Evolutionary conservation across 495 filamentous ascomycete species (phyloP).

Genomic region (Aspergillus saccharolyticus): DNA sequence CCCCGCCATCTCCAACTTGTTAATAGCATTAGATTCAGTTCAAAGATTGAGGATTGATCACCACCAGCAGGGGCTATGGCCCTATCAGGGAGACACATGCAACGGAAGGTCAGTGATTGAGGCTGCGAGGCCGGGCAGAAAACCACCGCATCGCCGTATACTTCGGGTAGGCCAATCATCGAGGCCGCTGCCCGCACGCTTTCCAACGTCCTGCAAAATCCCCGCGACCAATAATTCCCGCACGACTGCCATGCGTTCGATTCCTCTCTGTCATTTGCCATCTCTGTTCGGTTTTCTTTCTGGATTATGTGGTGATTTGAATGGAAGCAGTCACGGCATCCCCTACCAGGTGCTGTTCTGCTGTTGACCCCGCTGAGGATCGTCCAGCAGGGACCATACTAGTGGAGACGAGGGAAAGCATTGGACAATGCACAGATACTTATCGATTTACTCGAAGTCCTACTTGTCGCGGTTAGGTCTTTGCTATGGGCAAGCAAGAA

Average conservation of each 20-base stretch:
- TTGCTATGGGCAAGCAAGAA: too few species aligned
- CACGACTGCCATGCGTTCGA: not conserved
- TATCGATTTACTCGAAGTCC: too few species aligned
- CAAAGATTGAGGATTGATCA: constrained; percentile 12
- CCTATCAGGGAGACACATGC: constrained; percentile 46
- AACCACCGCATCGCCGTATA: too few species aligned
- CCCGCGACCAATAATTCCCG: constrained; percentile 7
- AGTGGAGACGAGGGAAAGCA: too few species aligned
- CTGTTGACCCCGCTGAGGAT: too few species aligned
- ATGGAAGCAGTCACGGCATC: too few species aligned
- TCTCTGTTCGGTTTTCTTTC: too few species aligned
- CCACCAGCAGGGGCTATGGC: constrained; percentile 17
- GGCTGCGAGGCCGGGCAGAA: constrained; percentile 1
- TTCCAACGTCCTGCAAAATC: constrained; percentile 5
- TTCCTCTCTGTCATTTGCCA: not conserved
- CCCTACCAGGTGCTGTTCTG: too few species aligned
- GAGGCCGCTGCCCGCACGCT: constrained; percentile 22
- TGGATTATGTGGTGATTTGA: too few species aligned
- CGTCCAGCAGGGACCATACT: too few species aligned
- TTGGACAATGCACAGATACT: too few species aligned
- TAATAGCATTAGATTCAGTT: constrained; percentile 6
- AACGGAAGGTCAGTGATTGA: constrained; percentile 8
- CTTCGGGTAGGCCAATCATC: constrained; percentile 22
- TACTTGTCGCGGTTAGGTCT: too few species aligned
- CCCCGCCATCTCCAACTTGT: constrained; percentile 10